Conservation (phyloP, 78 protist species). For the Planoprotostelium fungivorum region DNA sequence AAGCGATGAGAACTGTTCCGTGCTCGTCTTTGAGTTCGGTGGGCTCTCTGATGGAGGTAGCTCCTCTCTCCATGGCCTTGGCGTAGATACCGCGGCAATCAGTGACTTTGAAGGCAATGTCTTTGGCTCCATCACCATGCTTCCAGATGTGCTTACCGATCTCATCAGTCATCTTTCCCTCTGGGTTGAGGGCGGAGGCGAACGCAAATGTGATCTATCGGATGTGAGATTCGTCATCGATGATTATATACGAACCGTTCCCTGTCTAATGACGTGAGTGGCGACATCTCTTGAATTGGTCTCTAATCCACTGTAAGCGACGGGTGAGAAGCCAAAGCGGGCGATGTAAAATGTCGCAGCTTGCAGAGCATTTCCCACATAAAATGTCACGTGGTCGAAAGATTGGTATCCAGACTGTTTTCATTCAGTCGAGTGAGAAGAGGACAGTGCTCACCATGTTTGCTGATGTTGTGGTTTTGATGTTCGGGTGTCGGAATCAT, state of each 20-base stretch:
- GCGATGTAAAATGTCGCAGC: conserved; percentile 72
- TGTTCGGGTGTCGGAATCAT: too few species aligned
- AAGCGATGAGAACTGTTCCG: conserved; percentile 77
- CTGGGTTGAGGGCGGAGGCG: conserved; percentile 37
- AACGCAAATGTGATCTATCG: conserved; percentile 35
- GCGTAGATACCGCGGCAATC: conserved; percentile 63
- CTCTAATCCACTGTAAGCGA: conserved; percentile 85
- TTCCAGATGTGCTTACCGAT: conserved; percentile 36
- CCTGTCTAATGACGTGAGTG: conserved; percentile 72
- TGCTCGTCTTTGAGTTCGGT: conserved; percentile 61
- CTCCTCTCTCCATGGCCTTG: conserved; percentile 71
- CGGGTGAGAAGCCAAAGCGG: conserved; percentile 79
- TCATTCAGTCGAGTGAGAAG: not conserved
- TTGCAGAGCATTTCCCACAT: conserved; percentile 91
- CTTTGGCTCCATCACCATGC: conserved; percentile 89
- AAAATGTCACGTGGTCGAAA: conserved; percentile 63
- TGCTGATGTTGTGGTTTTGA: too few species aligned
- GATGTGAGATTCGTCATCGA: not conserved
- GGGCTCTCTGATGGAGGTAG: conserved; percentile 72
- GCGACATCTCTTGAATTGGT: conserved; percentile 76
- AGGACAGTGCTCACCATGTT: not conserved
- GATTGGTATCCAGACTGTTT: conserved; percentile 11
- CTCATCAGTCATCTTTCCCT: conserved; percentile 9
- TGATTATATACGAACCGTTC: conserved; percentile 22
- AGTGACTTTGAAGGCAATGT: conserved; percentile 75